A percentile compares a stretch with the other conserved stretches of the same genome.
Conservation (phyloP, 2,329 filamentous ascomycete genomes). For the Curvularia verruculosa region DNA sequence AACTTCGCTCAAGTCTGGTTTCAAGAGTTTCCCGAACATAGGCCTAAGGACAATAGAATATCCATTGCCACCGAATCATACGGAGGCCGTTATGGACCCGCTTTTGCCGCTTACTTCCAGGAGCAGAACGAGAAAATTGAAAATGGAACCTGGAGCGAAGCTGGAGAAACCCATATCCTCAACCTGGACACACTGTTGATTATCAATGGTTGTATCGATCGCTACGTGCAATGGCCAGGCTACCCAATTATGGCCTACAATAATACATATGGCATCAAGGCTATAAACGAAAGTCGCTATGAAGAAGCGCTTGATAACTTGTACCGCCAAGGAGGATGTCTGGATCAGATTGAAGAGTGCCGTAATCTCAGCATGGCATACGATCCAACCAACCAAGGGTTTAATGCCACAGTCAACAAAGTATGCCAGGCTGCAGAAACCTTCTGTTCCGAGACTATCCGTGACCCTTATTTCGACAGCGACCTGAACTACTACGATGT, state of each 20-base stretch:
- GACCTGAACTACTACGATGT: conserved; percentile 65
- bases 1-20: conserved; percentile 67
- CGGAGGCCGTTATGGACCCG: conserved; percentile 64
- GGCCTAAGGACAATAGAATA: conserved; percentile 62
- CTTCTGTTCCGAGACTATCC: conserved; percentile 55
- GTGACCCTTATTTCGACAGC: conserved; percentile 52
- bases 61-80: conserved; percentile 60
- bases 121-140: conserved; percentile 62
- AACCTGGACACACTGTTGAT: conserved; percentile 61
- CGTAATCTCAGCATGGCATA: conserved; percentile 53
- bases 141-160: conserved; percentile 45
- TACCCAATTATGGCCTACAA: conserved; percentile 61
- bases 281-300: conserved; percentile 57
- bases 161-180: conserved; percentile 46
- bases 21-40: conserved; percentile 67
- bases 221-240: conserved; percentile 54
- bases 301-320: conserved; percentile 54
- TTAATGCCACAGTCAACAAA: conserved; percentile 46
- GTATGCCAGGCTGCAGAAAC: conserved; percentile 54
- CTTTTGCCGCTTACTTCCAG: conserved; percentile 62
- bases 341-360: conserved; percentile 61
- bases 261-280: conserved; percentile 64
- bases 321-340: conserved; percentile 57
- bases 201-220: conserved; percentile 63
- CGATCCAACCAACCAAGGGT: conserved; percentile 57